Conservation (phyloP, 495 filamentous ascomycete genomes). For the Haplographium delicatum region DNA sequence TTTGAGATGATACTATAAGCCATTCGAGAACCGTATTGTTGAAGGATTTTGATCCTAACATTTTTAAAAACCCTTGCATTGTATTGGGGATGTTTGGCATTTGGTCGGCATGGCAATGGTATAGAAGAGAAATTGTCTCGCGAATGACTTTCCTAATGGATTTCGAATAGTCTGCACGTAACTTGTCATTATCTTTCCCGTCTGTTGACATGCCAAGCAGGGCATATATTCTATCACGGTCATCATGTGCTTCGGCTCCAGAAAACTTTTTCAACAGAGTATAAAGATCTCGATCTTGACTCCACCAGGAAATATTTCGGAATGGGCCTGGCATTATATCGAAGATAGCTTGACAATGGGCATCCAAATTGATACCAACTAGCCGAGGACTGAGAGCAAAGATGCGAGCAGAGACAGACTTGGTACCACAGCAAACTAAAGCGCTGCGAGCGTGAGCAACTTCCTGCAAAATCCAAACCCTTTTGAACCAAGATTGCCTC, state of each 20-base stretch:
- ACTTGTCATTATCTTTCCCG: conserved; percentile 1
- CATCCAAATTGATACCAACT: neutral
- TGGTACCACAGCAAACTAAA: conserved; percentile 25
- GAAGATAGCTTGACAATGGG: conserved; percentile 29
- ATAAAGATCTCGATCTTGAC: conserved; percentile 21
- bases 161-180: conserved; percentile 25
- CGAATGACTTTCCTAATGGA: conserved; percentile 11
- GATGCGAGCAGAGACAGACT: conserved; percentile 19
- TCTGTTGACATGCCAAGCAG: conserved; percentile 22
- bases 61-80: no score
- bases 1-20: no score
- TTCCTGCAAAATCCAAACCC: conserved; percentile 34
- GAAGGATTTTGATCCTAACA: no score
- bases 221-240: conserved; percentile 28
- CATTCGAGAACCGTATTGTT: no score
- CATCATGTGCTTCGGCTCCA: conserved; percentile 25
- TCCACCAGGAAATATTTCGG: conserved; percentile 29
- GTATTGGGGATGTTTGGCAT: no score
- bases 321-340: conserved; percentile 32
- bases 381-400: conserved; percentile 28
- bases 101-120: no score
- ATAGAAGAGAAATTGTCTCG: conserved; percentile 12
- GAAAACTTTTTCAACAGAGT: conserved; percentile 28
- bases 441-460: conserved; percentile 25
- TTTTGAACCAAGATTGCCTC: conserved; percentile 23